Evolutionary conservation across 1,139 yeast genomes (phyloP), one percentile per base, ranked within the genome.

Genomic region (Lodderomyces metapsilosis): DNA sequence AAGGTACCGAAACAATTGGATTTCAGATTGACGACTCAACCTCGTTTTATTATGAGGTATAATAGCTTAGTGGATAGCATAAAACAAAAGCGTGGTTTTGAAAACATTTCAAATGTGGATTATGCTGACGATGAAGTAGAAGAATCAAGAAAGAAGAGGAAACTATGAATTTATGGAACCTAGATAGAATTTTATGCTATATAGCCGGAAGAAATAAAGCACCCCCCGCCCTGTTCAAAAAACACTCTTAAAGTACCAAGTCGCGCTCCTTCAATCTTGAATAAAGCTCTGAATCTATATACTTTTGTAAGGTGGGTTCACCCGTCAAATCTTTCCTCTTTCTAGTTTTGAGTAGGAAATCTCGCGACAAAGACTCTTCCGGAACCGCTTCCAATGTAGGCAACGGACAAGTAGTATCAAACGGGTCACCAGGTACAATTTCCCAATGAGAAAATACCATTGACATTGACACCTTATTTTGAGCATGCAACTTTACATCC

Each of bases 351-450:
- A 87, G 65, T 36, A 89, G 84, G 55, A 91, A 88, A 61, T 94
- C 98, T 45, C 98, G 71, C 0, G 96, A 92, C 49, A 91, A 65
- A 1, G 86, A 82, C 18, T 71, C 69, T 0, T 70, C 62, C 3
- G 84, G 82, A 1, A 92, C 96, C 0, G 96, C 87, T 51, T 80
- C 80, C 56, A 92, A 69, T 32, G 82, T 75, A 8, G 89, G 89
- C 34, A 88, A 74, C 40, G 65, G 68, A 12, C 78, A 78, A 21
- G 76, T 74, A 20, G 65, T 64, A 58, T 91, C 96, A 51, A 91
- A 60, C 4, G 98, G 98, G 63, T 91, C 89, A 0, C 98, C 98
- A 1, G 97, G 96, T 0, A 88, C 95, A 7, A 71, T 60, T 15
- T 78, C 76, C 96, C 97, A 94, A 45, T 71, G 74, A 44, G 74